Base-by-base conservation (phyloP, 1,284 basidiomycete species). In the Ceraceosorus bombacis region DNA sequence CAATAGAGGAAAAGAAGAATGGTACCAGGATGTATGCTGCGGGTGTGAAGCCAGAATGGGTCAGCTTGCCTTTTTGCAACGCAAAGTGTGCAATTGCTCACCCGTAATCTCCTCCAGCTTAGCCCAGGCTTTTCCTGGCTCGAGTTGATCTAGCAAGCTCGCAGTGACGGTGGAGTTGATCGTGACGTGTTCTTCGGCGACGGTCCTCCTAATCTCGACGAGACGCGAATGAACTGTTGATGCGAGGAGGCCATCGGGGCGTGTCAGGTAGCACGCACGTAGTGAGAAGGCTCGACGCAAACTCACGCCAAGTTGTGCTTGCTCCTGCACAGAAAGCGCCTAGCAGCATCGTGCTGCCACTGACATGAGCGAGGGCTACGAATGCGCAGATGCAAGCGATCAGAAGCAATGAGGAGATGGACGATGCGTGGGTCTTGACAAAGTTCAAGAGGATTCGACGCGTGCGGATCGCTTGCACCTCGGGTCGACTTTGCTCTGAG, bases 1-100 rank as follows among this genome's bases (percentile, higher is more conserved):
- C 83, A 50, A 84, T 82, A 36, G 81, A 82, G 4, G 81, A 80
- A 64, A 84, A 84, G 78, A 85, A 84, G 38, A 84, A 75, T 1
- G 83, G 83, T 0, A 80, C 77, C 17, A 84, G 74, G 40, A 84
- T 37, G 57, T 77, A 71, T 12, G 70, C 68, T 57, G 40, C 27
- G 27, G 27, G 27, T 27, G 27, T 27, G 27, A 1, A 27, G 27
- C 27, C 27, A 27, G 27, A 27, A 27, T 3, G 27, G 27, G 27
- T 27, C 27, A 27, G 27, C 27, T 7, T 8, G 54, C 8, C 10
- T 41, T 13, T n/a, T 10, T 2, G 12, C 17, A n/a, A 36, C 8
- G 53, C 54, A 15, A 43, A 38, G 48, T 12, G 6, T 13, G 57
- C 37, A 43, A 37, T 15, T 6, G 41, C 13, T 9, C n/a, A 13